Conservation (phyloP, 192 early-diverging fungal genomes). For the Rhizophagus prolifer region DNA sequence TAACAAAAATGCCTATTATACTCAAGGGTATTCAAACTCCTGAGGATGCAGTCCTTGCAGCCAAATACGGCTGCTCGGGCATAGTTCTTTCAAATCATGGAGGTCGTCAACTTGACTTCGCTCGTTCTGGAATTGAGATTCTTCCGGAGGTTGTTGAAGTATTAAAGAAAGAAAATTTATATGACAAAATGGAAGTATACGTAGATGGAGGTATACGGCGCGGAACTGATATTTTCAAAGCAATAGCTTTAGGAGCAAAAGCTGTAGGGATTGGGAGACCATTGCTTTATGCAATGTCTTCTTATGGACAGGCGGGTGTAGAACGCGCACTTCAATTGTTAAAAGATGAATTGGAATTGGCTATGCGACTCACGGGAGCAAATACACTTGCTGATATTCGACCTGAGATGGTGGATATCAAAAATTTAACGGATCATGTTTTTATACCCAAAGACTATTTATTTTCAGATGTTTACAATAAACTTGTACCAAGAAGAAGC, state of each 20-base stretch:
- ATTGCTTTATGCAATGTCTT: conserved; percentile 45
- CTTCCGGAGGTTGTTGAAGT: conserved; percentile 85
- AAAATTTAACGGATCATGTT: conserved; percentile 23
- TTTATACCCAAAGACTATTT: conserved; percentile 25
- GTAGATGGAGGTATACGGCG: conserved; percentile 92
- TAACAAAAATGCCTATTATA: conserved; percentile 83
- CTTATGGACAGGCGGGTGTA: conserved; percentile 86
- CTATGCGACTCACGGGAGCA: conserved; percentile 77
- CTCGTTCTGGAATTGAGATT: conserved; percentile 70
- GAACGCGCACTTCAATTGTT: conserved; percentile 71
- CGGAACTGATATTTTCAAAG: conserved; percentile 94
- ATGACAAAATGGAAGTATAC: conserved; percentile 77
- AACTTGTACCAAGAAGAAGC: conserved; percentile 6
- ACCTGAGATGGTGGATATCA: conserved; percentile 24
- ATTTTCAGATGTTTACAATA: conserved; percentile 13
- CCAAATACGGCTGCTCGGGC: conserved; percentile 72
- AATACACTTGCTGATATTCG: conserved; percentile 63
- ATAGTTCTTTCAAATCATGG: conserved; percentile 97
- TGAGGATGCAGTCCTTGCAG: conserved; percentile 88
- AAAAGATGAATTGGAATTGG: conserved; percentile 82
- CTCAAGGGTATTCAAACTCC: conserved; percentile 91
- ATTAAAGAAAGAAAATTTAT: conserved; percentile 49
- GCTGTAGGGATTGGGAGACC: conserved; percentile 88
- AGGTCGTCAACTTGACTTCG: conserved; percentile 89
- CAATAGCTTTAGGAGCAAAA: conserved; percentile 90